Conservation (phyloP, 2,329 filamentous ascomycete species). For the Pseudocercospora pini-densiflorae region DNA sequence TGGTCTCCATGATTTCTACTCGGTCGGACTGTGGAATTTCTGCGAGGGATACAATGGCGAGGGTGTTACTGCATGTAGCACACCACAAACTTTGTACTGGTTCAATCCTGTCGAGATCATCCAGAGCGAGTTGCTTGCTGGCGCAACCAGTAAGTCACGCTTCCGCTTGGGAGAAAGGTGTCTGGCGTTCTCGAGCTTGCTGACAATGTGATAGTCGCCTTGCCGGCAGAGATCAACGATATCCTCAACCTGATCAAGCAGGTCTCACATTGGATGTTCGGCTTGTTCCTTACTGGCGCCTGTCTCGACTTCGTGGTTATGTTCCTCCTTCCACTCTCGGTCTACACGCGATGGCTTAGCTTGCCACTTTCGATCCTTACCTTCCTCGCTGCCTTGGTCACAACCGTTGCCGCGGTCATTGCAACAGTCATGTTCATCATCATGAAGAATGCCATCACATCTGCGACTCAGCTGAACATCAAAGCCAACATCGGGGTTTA, state of each 20-base stretch:
- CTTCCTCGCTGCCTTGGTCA: conserved; percentile 68
- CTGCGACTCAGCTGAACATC: conserved; percentile 76
- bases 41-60: conserved; percentile 81
- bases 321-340: conserved; percentile 62
- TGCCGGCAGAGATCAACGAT: conserved; percentile 73
- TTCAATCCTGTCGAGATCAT: conserved; percentile 89
- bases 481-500: conserved; percentile 56
- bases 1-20: conserved; percentile 92
- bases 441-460: conserved; percentile 75
- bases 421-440: conserved; percentile 84
- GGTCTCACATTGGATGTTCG: conserved; percentile 86
- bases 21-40: conserved; percentile 88
- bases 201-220: conserved; percentile 59
- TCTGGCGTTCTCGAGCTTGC: background rate
- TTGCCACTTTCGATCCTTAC: conserved; percentile 71
- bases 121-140: conserved; percentile 76
- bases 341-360: conserved; percentile 60
- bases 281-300: conserved; percentile 75
- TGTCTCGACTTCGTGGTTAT: conserved; percentile 75
- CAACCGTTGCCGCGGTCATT: conserved; percentile 71
- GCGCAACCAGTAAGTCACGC: conserved; percentile 68
- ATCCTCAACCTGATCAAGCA: conserved; percentile 75
- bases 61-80: conserved; percentile 77
- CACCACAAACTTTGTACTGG: conserved; percentile 75
- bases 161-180: background rate